phyloP scores from a whole-genome alignment of 2,329 filamentous ascomycete genomes.

The Corynespora cassiicola region DNA sequence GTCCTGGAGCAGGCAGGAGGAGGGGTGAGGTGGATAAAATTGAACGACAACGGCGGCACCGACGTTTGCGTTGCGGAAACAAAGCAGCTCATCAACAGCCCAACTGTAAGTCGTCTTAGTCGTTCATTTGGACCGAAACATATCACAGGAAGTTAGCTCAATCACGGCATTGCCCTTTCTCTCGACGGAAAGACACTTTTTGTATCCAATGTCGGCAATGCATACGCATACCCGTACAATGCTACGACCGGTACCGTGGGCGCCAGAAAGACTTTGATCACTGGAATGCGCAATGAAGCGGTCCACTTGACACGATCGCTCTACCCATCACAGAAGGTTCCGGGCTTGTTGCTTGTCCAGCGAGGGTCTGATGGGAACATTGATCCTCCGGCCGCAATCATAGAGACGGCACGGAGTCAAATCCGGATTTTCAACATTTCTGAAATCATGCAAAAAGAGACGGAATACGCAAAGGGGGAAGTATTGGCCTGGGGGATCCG shows the following conservation, averaged over 20 bases:
- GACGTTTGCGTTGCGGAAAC: conserved; percentile 24
- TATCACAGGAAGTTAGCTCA: conserved; percentile 10
- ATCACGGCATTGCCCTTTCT: conserved; percentile 29
- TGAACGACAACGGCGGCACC: conserved; percentile 26
- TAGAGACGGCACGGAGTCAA: conserved; percentile 64
- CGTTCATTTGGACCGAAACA: neutral
- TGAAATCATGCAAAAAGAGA: conserved; percentile 26
- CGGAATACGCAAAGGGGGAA: conserved; percentile 55
- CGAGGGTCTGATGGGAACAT: conserved; percentile 68
- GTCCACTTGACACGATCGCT: conserved; percentile 23
- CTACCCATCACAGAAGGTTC: conserved; percentile 22
- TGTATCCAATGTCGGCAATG: conserved; percentile 22
- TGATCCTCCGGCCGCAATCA: conserved; percentile 58
- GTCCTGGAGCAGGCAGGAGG: conserved; percentile 20
- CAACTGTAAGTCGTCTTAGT: conserved; percentile 8
- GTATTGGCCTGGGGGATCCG: conserved; percentile 69
- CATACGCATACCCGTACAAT: conserved; percentile 28
- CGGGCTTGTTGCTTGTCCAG: conserved; percentile 64
- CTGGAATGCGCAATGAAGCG: conserved; percentile 24
- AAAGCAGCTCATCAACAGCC: conserved; percentile 25
- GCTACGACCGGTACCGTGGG: conserved; percentile 24
- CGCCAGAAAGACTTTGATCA: conserved; percentile 26
- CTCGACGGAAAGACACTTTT: conserved; percentile 30
- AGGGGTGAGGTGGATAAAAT: conserved; percentile 25
- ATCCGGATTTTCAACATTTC: conserved; percentile 64